Percentiles rank a stretch among this genome's conserved stretches.
Evolutionary conservation across 108 stramenopile species (phyloP).

Genomic region (Hondaea fermentalgiana): DNA sequence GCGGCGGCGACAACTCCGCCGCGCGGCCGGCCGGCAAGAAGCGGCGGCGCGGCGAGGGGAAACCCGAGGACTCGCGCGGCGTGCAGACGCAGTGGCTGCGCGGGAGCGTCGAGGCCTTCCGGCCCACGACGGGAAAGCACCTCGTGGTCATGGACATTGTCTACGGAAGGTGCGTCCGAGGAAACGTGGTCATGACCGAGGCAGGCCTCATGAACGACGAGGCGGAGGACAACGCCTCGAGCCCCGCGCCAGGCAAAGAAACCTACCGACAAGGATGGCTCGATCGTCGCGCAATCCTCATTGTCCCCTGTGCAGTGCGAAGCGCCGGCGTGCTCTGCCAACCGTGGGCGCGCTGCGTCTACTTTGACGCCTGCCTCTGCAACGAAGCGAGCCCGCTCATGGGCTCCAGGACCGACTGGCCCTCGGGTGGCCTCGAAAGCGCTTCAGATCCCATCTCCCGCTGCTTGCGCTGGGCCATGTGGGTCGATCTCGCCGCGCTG

Average conservation of each 20-base stretch:
- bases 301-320: not conserved
- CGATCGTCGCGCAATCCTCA: not conserved
- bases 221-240: not conserved
- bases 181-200: not conserved
- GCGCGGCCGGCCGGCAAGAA: not conserved
- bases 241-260: not conserved
- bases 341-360: not conserved
- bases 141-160: not conserved
- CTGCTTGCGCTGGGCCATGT: not conserved
- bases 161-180: not conserved
- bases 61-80: not conserved
- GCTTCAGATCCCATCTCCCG: not conserved
- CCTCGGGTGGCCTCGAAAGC: not conserved
- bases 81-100: slow-evolving; percentile 13
- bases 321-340: not conserved
- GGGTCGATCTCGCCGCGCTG: not conserved
- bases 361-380: not conserved
- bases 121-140: not conserved
- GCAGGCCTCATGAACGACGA: not conserved
- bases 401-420: not conserved
- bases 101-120: not conserved
- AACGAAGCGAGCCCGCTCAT: not conserved
- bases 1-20: not conserved
- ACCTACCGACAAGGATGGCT: not conserved
- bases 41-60: not conserved